Conservation (phyloP, 495 filamentous ascomycete genomes). For the Penicillium silybi region DNA sequence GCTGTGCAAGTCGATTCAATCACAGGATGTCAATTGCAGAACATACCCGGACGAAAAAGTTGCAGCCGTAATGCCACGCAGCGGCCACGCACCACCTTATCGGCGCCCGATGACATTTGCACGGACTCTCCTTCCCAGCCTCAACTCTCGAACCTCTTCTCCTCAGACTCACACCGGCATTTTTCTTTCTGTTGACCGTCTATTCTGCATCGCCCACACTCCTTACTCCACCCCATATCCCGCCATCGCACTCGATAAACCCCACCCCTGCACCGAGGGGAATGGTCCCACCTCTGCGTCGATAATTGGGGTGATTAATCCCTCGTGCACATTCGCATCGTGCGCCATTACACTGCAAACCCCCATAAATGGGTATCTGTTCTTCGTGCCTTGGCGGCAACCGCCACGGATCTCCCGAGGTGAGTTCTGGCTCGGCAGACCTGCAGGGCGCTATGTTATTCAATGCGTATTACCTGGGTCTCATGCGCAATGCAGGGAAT, state of each 20-base stretch:
- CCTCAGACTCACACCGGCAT: conserved; percentile 6
- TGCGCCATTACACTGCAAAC: conserved; percentile 10
- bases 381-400: conserved; percentile 47
- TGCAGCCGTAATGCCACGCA: conserved; percentile 12
- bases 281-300: conserved; percentile 15
- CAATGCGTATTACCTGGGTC: conserved; percentile 13
- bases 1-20: not conserved
- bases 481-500: conserved; percentile 14
- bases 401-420: conserved; percentile 44
- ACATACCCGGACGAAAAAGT: not conserved
- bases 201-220: conserved; percentile 15
- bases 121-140: conserved; percentile 20
- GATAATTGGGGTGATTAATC: conserved; percentile 22
- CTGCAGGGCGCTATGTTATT: conserved; percentile 2
- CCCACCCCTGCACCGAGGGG: conserved; percentile 1
- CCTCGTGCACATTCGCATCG: conserved; percentile 24
- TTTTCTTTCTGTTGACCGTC: conserved; percentile 7
- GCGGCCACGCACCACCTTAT: conserved; percentile 27
- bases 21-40: not conserved
- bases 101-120: conserved; percentile 22
- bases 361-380: conserved; percentile 47
- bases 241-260: not conserved
- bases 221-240: conserved; percentile 6
- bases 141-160: conserved; percentile 1
- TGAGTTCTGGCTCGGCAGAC: conserved; percentile 22